Evolutionary conservation across 331 rosid species (phyloP).

Genomic region (Quercus lobata): DNA sequence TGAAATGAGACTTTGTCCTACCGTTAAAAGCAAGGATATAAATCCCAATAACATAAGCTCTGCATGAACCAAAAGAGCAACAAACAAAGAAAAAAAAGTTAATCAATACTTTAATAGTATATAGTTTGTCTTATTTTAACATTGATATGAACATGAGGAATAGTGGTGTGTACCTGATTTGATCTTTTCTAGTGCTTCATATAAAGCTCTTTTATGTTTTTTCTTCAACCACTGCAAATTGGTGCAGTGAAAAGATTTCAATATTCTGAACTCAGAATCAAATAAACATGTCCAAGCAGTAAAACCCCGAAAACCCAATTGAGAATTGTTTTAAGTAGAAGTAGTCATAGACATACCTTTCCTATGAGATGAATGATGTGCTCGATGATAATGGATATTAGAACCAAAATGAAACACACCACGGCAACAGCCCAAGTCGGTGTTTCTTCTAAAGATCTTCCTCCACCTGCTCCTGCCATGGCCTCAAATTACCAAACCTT

Average conservation of each 20-base stretch:
- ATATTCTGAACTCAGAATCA: background rate
- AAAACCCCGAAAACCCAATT: background rate
- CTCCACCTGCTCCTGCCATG: conserved; percentile 58
- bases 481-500: background rate
- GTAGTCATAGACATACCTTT: conserved; percentile 19
- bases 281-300: background rate
- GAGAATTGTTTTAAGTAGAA: background rate
- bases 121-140: background rate
- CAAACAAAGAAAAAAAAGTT: background rate
- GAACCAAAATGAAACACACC: conserved; percentile 75
- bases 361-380: conserved; percentile 71
- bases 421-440: conserved; percentile 97
- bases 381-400: conserved; percentile 71
- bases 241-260: background rate
- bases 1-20: conserved; percentile 59
- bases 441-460: conserved; percentile 75
- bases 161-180: conserved; percentile 56
- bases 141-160: background rate
- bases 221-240: conserved; percentile 79
- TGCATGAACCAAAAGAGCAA: conserved; percentile 1
- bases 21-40: conserved; percentile 79
- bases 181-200: conserved; percentile 67
- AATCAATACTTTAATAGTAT: background rate
- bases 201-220: conserved; percentile 67
- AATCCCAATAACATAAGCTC: conserved; percentile 93